phyloP scores from a whole-genome alignment of 768 basidiomycete genomes.

The Boletales sp. region DNA sequence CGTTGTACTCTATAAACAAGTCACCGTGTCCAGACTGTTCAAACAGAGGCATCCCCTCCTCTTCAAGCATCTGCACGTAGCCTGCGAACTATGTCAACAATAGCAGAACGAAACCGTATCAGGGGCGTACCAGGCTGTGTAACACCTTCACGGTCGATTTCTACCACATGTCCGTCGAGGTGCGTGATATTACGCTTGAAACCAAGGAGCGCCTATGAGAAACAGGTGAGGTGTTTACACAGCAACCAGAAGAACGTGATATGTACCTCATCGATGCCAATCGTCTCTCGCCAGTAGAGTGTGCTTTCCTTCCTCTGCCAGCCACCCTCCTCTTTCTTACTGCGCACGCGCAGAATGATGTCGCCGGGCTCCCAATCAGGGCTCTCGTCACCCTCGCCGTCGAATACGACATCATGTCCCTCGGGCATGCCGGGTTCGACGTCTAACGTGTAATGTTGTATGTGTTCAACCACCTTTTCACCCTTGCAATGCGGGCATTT shows the following conservation, averaged over 20 bases:
- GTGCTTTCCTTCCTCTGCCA: constrained; percentile 89
- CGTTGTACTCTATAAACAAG: constrained; percentile 89
- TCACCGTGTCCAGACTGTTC: constrained; percentile 64
- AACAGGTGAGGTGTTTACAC: background rate
- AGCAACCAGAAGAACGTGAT: background rate
- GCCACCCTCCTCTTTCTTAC: constrained; percentile 69
- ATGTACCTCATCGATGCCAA: constrained; percentile 81
- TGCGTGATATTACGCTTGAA: constrained; percentile 90
- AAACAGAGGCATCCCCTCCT: constrained; percentile 85
- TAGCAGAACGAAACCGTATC: background rate
- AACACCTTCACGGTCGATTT: constrained; percentile 67
- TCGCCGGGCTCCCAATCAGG: constrained; percentile 97
- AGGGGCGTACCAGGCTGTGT: constrained; percentile 79
- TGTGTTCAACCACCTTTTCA: constrained; percentile 75
- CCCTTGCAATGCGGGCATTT: constrained; percentile 82
- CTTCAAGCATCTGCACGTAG: constrained; percentile 79
- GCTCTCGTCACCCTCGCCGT: constrained; percentile 95
- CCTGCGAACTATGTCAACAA: constrained; percentile 40
- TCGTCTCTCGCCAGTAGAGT: constrained; percentile 88
- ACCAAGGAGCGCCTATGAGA: constrained; percentile 86
- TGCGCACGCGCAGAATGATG: constrained; percentile 81
- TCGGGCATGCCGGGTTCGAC: constrained; percentile 88
- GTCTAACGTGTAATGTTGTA: constrained; percentile 81
- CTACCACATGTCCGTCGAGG: constrained; percentile 80
- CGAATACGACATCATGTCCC: constrained; percentile 87